Conservation (phyloP, 2,329 filamentous ascomycete genomes). For the Epichloe aotearoae region DNA sequence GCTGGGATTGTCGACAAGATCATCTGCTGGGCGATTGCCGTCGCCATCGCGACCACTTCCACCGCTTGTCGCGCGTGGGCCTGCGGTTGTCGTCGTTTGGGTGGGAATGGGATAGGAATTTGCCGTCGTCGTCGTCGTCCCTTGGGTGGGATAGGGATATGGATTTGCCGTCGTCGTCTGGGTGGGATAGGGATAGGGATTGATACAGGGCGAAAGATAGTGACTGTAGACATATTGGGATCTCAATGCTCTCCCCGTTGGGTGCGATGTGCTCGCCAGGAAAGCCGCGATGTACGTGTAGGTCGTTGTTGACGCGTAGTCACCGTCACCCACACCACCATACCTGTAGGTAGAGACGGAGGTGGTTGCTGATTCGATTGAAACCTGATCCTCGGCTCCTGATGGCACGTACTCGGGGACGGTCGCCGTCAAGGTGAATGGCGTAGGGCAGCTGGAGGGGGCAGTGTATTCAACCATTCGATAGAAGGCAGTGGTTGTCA, state of each 20-base stretch:
- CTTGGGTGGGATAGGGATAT: not conserved
- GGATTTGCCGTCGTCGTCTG: too few species aligned
- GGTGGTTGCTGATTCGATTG: slow-evolving; percentile 2
- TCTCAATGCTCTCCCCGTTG: not conserved
- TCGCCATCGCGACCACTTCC: not conserved
- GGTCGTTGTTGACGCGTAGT: not conserved
- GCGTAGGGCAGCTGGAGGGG: slow-evolving; percentile 15
- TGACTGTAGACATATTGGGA: slow-evolving; percentile 8
- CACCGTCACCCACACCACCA: too few species aligned
- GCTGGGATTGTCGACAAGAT: not conserved
- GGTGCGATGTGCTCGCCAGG: slow-evolving; percentile 6
- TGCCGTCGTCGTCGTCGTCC: not conserved
- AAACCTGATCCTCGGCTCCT: slow-evolving; percentile 6
- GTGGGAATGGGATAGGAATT: too few species aligned
- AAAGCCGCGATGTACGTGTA: slow-evolving; percentile 9
- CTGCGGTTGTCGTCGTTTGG: slow-evolving; percentile 2
- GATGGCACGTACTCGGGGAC: slow-evolving; percentile 5
- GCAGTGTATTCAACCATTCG: slow-evolving; percentile 13
- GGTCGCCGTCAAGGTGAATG: slow-evolving; percentile 13
- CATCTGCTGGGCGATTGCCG: not conserved
- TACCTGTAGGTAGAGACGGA: not conserved
- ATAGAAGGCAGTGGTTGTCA: slow-evolving; percentile 7
- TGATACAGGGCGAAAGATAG: slow-evolving; percentile 10
- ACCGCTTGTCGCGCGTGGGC: not conserved
- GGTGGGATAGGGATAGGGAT: slow-evolving; percentile 1